phyloP scores from a whole-genome alignment of 768 basidiomycete species.

The Mycena polygramma region DNA sequence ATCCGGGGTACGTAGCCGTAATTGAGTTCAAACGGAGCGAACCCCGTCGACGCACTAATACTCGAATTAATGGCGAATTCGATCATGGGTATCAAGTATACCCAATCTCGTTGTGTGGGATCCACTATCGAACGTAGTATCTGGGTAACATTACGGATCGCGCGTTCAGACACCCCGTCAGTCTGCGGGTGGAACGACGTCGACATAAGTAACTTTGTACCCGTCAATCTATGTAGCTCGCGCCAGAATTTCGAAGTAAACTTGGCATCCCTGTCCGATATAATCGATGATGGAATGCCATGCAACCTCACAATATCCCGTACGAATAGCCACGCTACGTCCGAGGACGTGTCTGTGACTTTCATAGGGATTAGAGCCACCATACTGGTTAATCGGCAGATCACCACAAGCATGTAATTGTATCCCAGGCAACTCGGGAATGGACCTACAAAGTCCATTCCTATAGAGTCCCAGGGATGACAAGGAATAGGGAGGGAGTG shows the following conservation, averaged over 20 bases:
- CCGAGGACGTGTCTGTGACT: no score
- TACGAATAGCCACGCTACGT: no score
- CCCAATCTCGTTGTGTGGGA: conserved; percentile 48
- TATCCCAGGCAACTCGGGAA: conserved; percentile 41
- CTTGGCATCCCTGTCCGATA: no score
- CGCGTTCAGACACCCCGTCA: conserved; percentile 48
- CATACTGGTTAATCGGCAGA: conserved; percentile 18
- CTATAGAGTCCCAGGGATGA: conserved; percentile 45
- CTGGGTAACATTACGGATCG: no score
- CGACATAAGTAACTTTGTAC: no score
- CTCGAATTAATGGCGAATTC: conserved; percentile 3
- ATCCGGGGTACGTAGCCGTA: conserved; percentile 29
- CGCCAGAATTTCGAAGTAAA: no score
- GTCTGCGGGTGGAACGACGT: conserved; percentile 47
- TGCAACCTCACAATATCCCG: no score
- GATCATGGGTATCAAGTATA: conserved; percentile 44
- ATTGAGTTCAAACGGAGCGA: conserved; percentile 50
- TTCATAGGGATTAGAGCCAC: conserved; percentile 13
- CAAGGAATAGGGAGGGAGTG: conserved; percentile 41
- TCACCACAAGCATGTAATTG: conserved; percentile 34
- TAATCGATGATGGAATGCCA: no score
- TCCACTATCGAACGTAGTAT: no score
- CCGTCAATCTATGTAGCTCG: no score
- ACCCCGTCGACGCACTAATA: conserved; percentile 45
- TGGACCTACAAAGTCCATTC: conserved; percentile 51